A percentile compares a stretch with the other conserved stretches of the same genome.
These are phyloP conservation scores for Pugionium cornutum DNA, from an alignment of 345 rosid species.

Conservation along the genomic window DNA sequence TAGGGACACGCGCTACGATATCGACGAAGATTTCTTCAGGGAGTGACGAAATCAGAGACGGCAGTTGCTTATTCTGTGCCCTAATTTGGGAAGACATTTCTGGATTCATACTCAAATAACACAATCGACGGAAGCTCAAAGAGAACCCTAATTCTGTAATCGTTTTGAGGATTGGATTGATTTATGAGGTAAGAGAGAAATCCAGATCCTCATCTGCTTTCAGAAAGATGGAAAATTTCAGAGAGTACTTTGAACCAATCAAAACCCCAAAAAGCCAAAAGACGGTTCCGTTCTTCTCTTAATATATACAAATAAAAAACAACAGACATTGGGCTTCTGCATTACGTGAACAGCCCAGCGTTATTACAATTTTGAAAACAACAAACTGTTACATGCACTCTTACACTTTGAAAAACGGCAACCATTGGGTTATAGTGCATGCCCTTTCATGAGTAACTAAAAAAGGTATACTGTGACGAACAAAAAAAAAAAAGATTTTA, in stretches of 20 bases:
- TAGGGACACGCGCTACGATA: slow-evolving; percentile 24
- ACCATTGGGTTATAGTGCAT: too few relatives aligned
- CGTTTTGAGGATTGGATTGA: slow-evolving; percentile 13
- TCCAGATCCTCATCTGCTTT: neutral
- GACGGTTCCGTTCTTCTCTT: slow-evolving; percentile 3
- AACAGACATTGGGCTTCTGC: neutral
- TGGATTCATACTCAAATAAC: neutral
- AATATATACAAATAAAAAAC: neutral
- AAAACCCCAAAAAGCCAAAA: neutral
- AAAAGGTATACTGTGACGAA: too few relatives aligned
- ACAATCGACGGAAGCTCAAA: neutral
- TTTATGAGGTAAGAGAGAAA: neutral
- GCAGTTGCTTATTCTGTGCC: slow-evolving; percentile 29
- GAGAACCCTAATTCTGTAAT: slow-evolving; percentile 12
- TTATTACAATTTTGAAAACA: neutral
- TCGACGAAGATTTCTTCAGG: slow-evolving; percentile 35
- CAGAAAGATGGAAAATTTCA: neutral
- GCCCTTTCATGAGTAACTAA: too few relatives aligned
- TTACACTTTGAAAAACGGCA: too few relatives aligned
- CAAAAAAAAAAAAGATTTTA: too few relatives aligned
- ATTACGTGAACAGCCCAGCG: neutral
- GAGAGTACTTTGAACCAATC: neutral
- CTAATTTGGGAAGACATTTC: slow-evolving; percentile 29
- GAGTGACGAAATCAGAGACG: slow-evolving; percentile 15
- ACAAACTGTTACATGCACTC: neutral